Conservation (phyloP, 768 basidiomycete species). For the Pleurotus cornucopiae region DNA sequence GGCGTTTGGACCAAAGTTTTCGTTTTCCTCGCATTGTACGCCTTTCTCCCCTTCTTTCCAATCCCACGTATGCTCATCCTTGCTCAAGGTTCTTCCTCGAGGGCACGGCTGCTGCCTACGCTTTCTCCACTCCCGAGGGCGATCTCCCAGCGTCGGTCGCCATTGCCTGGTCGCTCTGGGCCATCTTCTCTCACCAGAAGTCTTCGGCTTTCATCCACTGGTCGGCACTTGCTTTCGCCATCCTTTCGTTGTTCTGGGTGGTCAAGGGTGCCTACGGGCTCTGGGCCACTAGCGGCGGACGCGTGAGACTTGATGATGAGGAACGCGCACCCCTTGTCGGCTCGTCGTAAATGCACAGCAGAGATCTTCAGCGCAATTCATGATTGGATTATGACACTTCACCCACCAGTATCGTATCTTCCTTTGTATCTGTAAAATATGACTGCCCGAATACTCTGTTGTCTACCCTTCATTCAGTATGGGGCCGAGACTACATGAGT, state of each 20-base stretch:
- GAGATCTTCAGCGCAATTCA: too few species aligned
- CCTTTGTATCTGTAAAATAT: not conserved
- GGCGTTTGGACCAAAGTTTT: constrained; percentile 94
- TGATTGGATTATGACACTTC: not conserved
- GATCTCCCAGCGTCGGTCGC: constrained; percentile 91
- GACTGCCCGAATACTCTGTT: not conserved
- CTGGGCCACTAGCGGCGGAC: constrained; percentile 35
- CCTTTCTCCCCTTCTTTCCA: constrained; percentile 9
- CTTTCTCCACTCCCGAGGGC: constrained; percentile 85
- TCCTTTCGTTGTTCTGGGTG: constrained; percentile 83
- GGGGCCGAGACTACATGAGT: too few species aligned
- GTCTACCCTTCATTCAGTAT: not conserved
- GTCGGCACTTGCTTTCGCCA: constrained; percentile 79
- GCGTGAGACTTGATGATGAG: constrained; percentile 72
- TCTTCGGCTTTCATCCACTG: constrained; percentile 82
- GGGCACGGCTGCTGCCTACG: constrained; percentile 88
- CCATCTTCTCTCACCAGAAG: constrained; percentile 78
- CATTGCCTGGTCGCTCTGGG: constrained; percentile 91
- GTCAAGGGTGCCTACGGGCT: constrained; percentile 68
- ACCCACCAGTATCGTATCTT: not conserved
- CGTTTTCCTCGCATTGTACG: constrained; percentile 87
- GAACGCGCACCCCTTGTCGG: constrained; percentile 83
- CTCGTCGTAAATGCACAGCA: constrained; percentile 6
- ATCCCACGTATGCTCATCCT: constrained; percentile 5
- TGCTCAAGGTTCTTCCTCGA: constrained; percentile 79